phyloP scores from a whole-genome alignment of 129 eudicot genomes.

The Sambucus nigra region DNA sequence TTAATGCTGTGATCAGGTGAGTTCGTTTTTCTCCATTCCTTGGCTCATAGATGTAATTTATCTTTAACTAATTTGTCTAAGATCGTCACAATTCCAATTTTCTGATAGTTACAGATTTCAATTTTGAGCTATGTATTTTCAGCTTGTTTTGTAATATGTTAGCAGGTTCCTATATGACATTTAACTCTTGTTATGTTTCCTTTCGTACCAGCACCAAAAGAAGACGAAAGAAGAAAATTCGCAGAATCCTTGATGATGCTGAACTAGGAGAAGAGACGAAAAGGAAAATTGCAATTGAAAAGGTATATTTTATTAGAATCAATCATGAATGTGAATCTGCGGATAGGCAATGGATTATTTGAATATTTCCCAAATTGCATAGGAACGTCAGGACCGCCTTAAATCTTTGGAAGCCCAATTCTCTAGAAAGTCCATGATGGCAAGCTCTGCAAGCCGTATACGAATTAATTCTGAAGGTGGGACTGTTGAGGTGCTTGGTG shows the following conservation, averaged over 20 bases:
- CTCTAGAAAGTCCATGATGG: conserved; percentile 45
- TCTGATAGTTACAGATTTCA: neutral
- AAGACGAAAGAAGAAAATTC: conserved; percentile 68
- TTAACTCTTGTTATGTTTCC: conserved; percentile 4
- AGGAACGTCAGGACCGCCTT: conserved; percentile 98
- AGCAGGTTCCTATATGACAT: neutral
- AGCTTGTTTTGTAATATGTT: no score
- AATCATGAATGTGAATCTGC: neutral
- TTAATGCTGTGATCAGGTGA: conserved; percentile 45
- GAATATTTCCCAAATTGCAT: conserved; percentile 2
- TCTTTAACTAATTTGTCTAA: neutral
- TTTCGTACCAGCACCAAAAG: conserved; percentile 33
- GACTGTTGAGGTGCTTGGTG: conserved; percentile 64
- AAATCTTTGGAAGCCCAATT: conserved; percentile 71
- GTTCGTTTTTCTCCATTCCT: neutral
- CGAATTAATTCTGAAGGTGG: conserved; percentile 46
- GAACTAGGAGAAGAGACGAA: conserved; percentile 97
- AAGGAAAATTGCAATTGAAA: conserved; percentile 90
- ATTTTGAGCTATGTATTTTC: no score
- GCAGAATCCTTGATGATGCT: conserved; percentile 93
- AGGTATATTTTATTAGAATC: conserved; percentile 39
- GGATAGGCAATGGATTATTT: neutral
- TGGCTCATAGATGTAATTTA: neutral
- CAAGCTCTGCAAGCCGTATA: conserved; percentile 26
- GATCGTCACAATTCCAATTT: neutral